Evolutionary conservation across 2,329 filamentous ascomycete genomes (phyloP).

Genomic region (Paecilomyces sp.): DNA sequence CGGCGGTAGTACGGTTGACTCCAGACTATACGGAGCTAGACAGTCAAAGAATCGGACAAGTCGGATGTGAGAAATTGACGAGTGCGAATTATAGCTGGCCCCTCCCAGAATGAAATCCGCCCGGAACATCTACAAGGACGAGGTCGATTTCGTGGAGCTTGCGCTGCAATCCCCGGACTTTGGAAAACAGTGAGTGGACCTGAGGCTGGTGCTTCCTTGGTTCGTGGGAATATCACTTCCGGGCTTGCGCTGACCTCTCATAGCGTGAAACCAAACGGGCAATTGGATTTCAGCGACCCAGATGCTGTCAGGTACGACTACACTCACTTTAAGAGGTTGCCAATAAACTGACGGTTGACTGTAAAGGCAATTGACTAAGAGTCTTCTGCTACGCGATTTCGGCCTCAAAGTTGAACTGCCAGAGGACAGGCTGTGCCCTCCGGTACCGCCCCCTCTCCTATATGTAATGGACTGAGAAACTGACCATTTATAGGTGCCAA

Average conservation of each 20-base stretch:
- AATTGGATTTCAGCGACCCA: conserved; percentile 76
- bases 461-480: neutral
- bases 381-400: conserved; percentile 70
- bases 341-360: neutral
- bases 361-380: conserved; percentile 62
- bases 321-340: neutral
- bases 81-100: neutral
- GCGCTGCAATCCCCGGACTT: conserved; percentile 54
- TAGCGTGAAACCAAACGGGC: conserved; percentile 48
- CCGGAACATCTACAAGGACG: conserved; percentile 47
- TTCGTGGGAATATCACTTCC: neutral
- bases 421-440: conserved; percentile 74
- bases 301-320: conserved; percentile 59
- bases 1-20: neutral
- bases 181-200: conserved; percentile 45
- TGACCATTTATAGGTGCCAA: conserved; percentile 31
- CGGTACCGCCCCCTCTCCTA: conserved; percentile 44
- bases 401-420: conserved; percentile 64
- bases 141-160: conserved; percentile 57
- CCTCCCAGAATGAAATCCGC: conserved; percentile 22
- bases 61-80: neutral
- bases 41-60: neutral
- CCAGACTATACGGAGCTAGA: neutral
- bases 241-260: conserved; percentile 5
- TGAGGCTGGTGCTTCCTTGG: neutral